Percentiles rank a stretch among this genome's conserved stretches.
These are phyloP conservation scores for Haematococcus sp. DNA, from an alignment of 139 green algal genomes.

Conservation along the genomic window DNA sequence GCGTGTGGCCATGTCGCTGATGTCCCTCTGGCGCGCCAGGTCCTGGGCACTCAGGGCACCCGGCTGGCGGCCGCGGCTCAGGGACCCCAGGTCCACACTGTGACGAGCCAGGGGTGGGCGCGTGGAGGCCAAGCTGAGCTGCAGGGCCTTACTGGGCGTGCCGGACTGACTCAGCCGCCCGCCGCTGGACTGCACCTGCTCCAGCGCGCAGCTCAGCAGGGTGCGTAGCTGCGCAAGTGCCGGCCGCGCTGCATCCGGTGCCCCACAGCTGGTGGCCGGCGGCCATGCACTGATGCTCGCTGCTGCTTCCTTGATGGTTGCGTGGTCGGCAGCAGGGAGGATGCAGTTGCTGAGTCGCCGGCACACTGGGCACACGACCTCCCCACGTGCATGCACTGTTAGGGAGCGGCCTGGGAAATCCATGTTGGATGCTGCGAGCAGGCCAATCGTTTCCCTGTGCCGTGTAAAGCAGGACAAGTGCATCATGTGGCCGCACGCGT, in stretches of 20 bases:
- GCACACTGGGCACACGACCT: conserved; percentile 40
- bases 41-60: too few species aligned
- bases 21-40: too few species aligned
- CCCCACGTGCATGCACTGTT: not conserved
- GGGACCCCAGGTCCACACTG: too few species aligned
- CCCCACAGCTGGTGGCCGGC: not conserved
- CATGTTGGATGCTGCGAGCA: not conserved
- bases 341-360: conserved; percentile 38
- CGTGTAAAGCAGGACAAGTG: conserved; percentile 11
- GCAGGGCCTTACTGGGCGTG: too few species aligned
- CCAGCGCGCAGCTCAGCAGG: not conserved
- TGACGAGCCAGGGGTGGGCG: too few species aligned
- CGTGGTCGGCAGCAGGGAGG: conserved; percentile 23
- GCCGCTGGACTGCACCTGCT: not conserved
- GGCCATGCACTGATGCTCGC: not conserved
- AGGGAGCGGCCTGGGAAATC: not conserved
- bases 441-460: not conserved
- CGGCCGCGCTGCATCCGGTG: not conserved
- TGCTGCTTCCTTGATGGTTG: too few species aligned
- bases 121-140: too few species aligned
- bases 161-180: not conserved
- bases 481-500: conserved; percentile 27
- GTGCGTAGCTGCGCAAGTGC: not conserved
- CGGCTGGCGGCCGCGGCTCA: too few species aligned
- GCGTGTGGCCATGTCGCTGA: too few species aligned